Evolutionary conservation across 495 filamentous ascomycete species (phyloP).

Genomic region (Clohesyomyces aquaticus): DNA sequence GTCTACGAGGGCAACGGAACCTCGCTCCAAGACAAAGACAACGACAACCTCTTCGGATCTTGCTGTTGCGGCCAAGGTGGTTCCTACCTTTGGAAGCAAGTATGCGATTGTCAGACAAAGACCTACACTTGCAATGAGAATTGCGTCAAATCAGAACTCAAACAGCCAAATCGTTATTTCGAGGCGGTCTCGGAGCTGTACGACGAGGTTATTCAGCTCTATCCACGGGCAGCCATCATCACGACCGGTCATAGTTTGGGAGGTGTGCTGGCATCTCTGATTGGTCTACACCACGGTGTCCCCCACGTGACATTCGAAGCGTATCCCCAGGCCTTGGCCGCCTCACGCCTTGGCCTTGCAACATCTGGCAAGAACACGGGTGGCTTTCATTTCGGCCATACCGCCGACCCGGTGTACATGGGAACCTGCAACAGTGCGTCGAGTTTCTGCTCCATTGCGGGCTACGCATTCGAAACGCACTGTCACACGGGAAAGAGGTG

Average conservation of each 20-base stretch:
- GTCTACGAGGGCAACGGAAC: conserved; percentile 31
- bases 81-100: conserved; percentile 28
- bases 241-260: conserved; percentile 30
- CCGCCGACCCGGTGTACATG: conserved; percentile 33
- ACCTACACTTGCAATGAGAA: conserved; percentile 31
- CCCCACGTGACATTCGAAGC: conserved; percentile 32
- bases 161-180: conserved; percentile 23
- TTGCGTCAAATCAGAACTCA: conserved; percentile 24
- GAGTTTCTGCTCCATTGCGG: conserved; percentile 25
- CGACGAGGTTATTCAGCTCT: conserved; percentile 30
- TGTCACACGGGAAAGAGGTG: conserved; percentile 31
- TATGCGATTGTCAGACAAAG: conserved; percentile 32
- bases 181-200: conserved; percentile 21
- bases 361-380: conserved; percentile 28
- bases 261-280: conserved; percentile 28
- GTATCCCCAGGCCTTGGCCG: conserved; percentile 32
- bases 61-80: conserved; percentile 36
- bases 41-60: conserved; percentile 39
- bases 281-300: conserved; percentile 28
- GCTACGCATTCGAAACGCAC: conserved; percentile 30
- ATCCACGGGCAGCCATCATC: conserved; percentile 28
- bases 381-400: conserved; percentile 32
- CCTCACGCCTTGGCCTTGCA: conserved; percentile 24
- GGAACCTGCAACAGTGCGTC: conserved; percentile 31
- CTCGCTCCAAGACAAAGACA: conserved; percentile 33